phyloP scores from a whole-genome alignment of 352 stramenopile species.

The Globisporangium nodosum region DNA sequence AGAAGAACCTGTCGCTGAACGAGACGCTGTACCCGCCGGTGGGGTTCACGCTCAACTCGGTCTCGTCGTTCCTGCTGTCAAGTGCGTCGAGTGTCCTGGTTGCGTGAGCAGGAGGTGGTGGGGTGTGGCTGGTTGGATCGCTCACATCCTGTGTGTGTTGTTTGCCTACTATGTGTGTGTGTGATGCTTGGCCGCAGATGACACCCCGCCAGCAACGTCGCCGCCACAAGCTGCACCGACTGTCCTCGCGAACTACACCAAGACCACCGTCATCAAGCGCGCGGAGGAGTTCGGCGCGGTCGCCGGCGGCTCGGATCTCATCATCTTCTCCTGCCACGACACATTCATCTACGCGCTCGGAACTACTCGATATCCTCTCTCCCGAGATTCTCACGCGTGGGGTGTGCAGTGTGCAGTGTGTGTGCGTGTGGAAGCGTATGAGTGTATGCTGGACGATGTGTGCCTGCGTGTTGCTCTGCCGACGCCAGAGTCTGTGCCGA shows the following conservation, averaged over 20 bases:
- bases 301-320: slow-evolving; percentile 45
- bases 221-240: slow-evolving; percentile 22
- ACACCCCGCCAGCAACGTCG: slow-evolving; percentile 2
- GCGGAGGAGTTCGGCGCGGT: slow-evolving; percentile 49
- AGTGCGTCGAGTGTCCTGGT: slow-evolving; percentile 3
- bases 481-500: too few relatives aligned
- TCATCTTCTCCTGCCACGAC: slow-evolving; percentile 92
- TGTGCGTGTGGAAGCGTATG: slow-evolving; percentile 1
- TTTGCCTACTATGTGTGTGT: neutral
- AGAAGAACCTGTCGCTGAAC: slow-evolving; percentile 70
- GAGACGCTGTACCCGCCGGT: slow-evolving; percentile 75
- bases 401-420: neutral
- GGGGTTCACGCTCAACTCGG: slow-evolving; percentile 48
- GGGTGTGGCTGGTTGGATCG: neutral
- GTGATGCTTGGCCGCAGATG: neutral
- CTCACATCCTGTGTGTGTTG: neutral
- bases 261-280: slow-evolving; percentile 79
- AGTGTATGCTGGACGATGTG: too few relatives aligned
- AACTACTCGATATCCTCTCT: slow-evolving; percentile 86
- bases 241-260: slow-evolving; percentile 56
- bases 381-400: slow-evolving; percentile 3
- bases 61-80: slow-evolving; percentile 12
- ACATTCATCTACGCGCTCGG: slow-evolving; percentile 94
- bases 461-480: too few relatives aligned
- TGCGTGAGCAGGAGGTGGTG: neutral